These are phyloP conservation scores for Pseudonectria buxi DNA, from an alignment of 2,329 filamentous ascomycete species.

Conservation along the genomic window DNA sequence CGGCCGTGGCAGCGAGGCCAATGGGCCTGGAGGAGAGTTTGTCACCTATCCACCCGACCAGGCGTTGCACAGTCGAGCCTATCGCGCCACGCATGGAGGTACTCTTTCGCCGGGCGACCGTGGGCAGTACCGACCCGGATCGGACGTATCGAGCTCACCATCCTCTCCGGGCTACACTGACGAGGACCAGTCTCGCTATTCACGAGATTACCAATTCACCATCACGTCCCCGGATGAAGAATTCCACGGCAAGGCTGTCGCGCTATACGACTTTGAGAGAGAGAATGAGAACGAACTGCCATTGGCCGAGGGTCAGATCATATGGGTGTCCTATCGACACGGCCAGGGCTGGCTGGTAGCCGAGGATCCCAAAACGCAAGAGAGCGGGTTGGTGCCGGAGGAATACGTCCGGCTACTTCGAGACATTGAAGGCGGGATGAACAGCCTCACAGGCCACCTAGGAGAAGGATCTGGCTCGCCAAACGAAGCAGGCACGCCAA, in stretches of 20 bases:
- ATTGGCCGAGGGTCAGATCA: conserved; percentile 88
- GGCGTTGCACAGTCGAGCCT: conserved; percentile 48
- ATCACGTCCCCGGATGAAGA: conserved; percentile 94
- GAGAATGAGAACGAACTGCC: conserved; percentile 97
- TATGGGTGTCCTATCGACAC: conserved; percentile 92
- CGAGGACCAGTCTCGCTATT: conserved; percentile 73
- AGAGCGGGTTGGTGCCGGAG: conserved; percentile 92
- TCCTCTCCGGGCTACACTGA: conserved; percentile 53
- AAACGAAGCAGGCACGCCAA: conserved; percentile 54
- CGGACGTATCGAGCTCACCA: conserved; percentile 51
- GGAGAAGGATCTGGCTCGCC: conserved; percentile 45
- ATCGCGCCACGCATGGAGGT: conserved; percentile 36
- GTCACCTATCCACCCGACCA: conserved; percentile 69
- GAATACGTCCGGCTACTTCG: conserved; percentile 89
- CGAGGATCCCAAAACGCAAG: conserved; percentile 87
- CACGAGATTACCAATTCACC: conserved; percentile 87
- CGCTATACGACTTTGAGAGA: conserved; percentile 87
- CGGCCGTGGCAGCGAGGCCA: conserved; percentile 60
- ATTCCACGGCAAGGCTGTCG: conserved; percentile 94
- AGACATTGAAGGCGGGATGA: conserved; percentile 87
- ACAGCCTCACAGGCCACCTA: conserved; percentile 58
- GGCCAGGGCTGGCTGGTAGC: conserved; percentile 97
- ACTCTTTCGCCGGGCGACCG: conserved; percentile 43
- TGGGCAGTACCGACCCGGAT: conserved; percentile 45
- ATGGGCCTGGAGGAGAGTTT: conserved; percentile 72